Conservation (phyloP, 202 grass and related monocot species). For the Carex sylvatica region DNA sequence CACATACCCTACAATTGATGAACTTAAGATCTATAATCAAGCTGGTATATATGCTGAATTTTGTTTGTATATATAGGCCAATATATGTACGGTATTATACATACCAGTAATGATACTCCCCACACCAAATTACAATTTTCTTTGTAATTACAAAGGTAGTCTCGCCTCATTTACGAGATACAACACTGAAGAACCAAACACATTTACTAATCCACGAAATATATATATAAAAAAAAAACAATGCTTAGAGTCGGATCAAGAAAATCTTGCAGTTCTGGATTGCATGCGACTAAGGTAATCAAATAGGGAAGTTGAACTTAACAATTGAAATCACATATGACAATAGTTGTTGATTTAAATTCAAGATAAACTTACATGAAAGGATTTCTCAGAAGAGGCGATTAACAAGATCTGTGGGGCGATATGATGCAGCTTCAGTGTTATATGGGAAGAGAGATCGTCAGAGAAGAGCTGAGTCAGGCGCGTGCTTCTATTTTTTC, state of each 20-base stretch:
- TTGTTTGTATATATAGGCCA: background rate
- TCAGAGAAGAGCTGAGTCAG: background rate
- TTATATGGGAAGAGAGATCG: background rate
- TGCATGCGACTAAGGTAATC: background rate
- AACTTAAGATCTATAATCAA: background rate
- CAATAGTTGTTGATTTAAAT: background rate
- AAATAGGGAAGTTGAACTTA: background rate
- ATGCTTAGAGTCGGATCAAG: background rate
- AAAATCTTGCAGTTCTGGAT: background rate
- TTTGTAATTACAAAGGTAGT: background rate
- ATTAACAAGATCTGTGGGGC: background rate
- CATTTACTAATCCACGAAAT: background rate
- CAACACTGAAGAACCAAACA: background rate
- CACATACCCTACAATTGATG: background rate
- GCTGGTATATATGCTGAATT: background rate
- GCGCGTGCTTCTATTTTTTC: constrained; percentile 23
- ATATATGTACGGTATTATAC: background rate
- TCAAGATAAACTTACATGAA: background rate
- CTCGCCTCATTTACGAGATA: background rate
- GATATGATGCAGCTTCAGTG: background rate
- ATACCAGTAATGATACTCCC: background rate
- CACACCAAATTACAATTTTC: background rate
- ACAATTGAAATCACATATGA: background rate
- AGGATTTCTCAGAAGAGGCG: background rate
- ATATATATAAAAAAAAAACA: background rate